Percentiles rank a stretch among this genome's conserved stretches.
Conservation (phyloP, 176 grass and related monocot genomes). For the Paspalum notatum region DNA sequence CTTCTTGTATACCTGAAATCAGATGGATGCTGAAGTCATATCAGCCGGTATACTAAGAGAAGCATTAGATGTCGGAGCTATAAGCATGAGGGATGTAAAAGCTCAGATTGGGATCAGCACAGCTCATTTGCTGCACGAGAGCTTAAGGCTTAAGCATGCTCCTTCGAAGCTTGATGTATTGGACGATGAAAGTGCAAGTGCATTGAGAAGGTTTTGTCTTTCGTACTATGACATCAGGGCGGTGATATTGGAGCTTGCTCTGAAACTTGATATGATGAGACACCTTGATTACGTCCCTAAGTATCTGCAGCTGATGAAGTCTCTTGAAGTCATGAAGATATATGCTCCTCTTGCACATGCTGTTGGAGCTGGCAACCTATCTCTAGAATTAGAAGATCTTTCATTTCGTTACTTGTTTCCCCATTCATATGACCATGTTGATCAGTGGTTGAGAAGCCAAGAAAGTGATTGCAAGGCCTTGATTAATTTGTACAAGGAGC, state of each 20-base stretch:
- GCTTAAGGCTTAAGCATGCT: conserved; percentile 69
- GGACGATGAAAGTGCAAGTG: conserved; percentile 73
- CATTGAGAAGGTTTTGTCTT: conserved; percentile 80
- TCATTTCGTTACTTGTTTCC: conserved; percentile 92
- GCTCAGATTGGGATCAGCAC: conserved; percentile 62
- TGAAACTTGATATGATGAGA: conserved; percentile 86
- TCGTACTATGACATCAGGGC: conserved; percentile 93
- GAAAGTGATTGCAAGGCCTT: conserved; percentile 67
- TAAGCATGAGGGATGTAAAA: conserved; percentile 79
- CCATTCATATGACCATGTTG: conserved; percentile 70
- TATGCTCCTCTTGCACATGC: conserved; percentile 94
- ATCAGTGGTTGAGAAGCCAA: conserved; percentile 74
- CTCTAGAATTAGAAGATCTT: conserved; percentile 86
- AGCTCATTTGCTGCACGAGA: conserved; percentile 79
- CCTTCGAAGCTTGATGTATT: conserved; percentile 74
- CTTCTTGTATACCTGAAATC: conserved; percentile 20
- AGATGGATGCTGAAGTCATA: conserved; percentile 99
- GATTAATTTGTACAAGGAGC: conserved; percentile 65
- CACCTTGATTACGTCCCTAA: conserved; percentile 74
- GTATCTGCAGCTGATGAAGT: conserved; percentile 69
- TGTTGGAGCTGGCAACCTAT: conserved; percentile 75
- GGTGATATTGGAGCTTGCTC: conserved; percentile 73
- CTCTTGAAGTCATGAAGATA: conserved; percentile 92
- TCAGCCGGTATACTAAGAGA: conserved; percentile 85
- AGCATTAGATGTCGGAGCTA: conserved; percentile 68